phyloP scores from a whole-genome alignment of 1,284 basidiomycete species.

The Taiwanofungus camphoratus region DNA sequence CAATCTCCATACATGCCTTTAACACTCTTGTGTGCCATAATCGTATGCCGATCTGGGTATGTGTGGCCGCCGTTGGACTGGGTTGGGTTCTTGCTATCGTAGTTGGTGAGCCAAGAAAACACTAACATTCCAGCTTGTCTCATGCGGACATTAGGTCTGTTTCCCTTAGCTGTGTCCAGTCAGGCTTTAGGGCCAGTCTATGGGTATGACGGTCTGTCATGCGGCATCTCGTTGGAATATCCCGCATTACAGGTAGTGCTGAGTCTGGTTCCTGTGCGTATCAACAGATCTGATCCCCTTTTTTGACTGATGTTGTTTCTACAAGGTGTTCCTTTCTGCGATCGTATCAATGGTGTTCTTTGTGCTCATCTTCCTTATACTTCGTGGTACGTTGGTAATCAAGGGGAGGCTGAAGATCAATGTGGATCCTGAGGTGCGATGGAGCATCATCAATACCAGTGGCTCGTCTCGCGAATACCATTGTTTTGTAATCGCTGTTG shows the following conservation, averaged over 20 bases:
- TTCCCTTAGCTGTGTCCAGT: slow-evolving; percentile 33
- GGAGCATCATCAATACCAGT: slow-evolving; percentile 29
- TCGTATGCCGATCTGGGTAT: slow-evolving; percentile 45
- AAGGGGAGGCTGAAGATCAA: slow-evolving; percentile 41
- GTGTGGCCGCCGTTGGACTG: slow-evolving; percentile 34
- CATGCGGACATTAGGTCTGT: slow-evolving; percentile 27
- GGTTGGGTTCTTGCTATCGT: slow-evolving; percentile 50
- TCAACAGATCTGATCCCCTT: background rate
- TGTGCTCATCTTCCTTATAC: slow-evolving; percentile 49
- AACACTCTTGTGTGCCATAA: slow-evolving; percentile 53
- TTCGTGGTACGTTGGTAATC: slow-evolving; percentile 45
- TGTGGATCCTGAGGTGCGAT: slow-evolving; percentile 40
- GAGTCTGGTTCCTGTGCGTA: slow-evolving; percentile 52
- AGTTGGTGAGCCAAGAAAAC: slow-evolving; percentile 48
- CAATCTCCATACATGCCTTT: slow-evolving; percentile 66
- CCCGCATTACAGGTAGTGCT: slow-evolving; percentile 42
- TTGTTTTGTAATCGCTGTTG: slow-evolving; percentile 51
- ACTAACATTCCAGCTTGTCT: background rate
- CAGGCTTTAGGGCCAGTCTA: slow-evolving; percentile 35
- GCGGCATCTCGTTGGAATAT: slow-evolving; percentile 42
- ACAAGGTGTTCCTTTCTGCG: slow-evolving; percentile 51
- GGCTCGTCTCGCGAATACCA: slow-evolving; percentile 38
- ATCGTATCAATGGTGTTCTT: slow-evolving; percentile 51
- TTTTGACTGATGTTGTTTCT: background rate
- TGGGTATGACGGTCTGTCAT: slow-evolving; percentile 45